Evolutionary conservation across 345 rosid genomes (phyloP).

Genomic region (Abelmoschus esculentus): DNA sequence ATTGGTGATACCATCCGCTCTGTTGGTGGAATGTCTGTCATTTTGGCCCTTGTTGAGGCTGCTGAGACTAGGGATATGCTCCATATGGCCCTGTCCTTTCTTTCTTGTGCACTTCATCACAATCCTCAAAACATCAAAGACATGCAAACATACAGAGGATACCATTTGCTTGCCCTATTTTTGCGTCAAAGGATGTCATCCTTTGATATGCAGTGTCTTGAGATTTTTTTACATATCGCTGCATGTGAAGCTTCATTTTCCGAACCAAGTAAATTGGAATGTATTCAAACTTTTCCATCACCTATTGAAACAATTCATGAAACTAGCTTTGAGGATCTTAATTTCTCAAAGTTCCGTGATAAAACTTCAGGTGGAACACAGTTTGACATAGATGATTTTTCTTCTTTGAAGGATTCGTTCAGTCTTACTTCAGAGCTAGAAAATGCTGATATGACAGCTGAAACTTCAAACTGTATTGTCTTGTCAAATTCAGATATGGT

Average conservation of each 20-base stretch:
- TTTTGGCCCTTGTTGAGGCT: too few relatives aligned
- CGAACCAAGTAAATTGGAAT: constrained; percentile 73
- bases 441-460: too few relatives aligned
- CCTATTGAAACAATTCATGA: constrained; percentile 51
- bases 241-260: constrained; percentile 99
- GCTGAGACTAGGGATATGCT: too few relatives aligned
- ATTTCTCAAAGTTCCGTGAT: constrained; percentile 60
- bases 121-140: constrained; percentile 92
- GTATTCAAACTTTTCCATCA: constrained; percentile 29
- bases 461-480: too few relatives aligned
- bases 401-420: constrained; percentile 76
- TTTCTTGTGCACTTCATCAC: constrained; percentile 90
- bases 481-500: too few relatives aligned
- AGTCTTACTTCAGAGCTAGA: too few relatives aligned
- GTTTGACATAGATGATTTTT: constrained; percentile 91
- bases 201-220: constrained; percentile 93
- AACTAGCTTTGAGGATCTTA: constrained; percentile 73
- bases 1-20: constrained; percentile 86
- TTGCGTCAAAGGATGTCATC: constrained; percentile 75
- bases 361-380: constrained; percentile 87
- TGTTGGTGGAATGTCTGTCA: constrained; percentile 76
- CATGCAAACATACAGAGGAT: constrained; percentile 92
- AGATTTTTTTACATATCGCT: constrained; percentile 91
- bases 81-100: constrained; percentile 58
- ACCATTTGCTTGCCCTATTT: constrained; percentile 93